Conservation (phyloP, 1,139 yeast species). For the Magnusiomyces paraingens region DNA sequence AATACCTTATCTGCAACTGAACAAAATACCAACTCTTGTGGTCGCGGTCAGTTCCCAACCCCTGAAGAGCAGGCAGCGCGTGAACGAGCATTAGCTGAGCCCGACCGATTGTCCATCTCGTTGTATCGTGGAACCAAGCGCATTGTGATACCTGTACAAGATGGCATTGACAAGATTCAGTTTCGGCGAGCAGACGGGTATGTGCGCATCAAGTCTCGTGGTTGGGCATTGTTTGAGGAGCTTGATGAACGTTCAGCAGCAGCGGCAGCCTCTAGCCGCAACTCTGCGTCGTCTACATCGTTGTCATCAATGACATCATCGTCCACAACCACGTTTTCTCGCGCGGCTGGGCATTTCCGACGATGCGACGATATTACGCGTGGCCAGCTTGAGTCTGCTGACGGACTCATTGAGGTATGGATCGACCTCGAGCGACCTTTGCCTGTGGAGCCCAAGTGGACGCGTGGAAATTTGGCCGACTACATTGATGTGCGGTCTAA, state of each 20-base stretch:
- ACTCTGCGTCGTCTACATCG: background rate
- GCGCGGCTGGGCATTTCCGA: constrained; percentile 13
- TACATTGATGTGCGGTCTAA: constrained; percentile 23
- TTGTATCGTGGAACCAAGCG: constrained; percentile 22
- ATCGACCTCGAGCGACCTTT: constrained; percentile 20
- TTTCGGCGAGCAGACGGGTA: constrained; percentile 21
- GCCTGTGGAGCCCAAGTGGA: constrained; percentile 27
- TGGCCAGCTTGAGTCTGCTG: constrained; percentile 18
- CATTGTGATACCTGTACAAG: constrained; percentile 25
- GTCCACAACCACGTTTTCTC: background rate
- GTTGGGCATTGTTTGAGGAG: constrained; percentile 25
- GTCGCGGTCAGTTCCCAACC: too few relatives aligned
- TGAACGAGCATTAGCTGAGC: constrained; percentile 22
- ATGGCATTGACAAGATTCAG: constrained; percentile 20
- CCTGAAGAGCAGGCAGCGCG: constrained; percentile 10
- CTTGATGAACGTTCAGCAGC: background rate
- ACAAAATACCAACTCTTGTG: constrained; percentile 5
- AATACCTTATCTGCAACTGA: background rate
- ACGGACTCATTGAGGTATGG: constrained; percentile 22
- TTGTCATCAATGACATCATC: too few relatives aligned
- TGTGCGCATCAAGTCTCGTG: constrained; percentile 19
- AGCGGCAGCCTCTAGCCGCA: background rate
- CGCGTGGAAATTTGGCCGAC: constrained; percentile 23
- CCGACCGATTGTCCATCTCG: constrained; percentile 24
- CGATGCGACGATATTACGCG: constrained; percentile 22